phyloP scores from a whole-genome alignment of 139 green algal species.

The Coccomyxa sp. region DNA sequence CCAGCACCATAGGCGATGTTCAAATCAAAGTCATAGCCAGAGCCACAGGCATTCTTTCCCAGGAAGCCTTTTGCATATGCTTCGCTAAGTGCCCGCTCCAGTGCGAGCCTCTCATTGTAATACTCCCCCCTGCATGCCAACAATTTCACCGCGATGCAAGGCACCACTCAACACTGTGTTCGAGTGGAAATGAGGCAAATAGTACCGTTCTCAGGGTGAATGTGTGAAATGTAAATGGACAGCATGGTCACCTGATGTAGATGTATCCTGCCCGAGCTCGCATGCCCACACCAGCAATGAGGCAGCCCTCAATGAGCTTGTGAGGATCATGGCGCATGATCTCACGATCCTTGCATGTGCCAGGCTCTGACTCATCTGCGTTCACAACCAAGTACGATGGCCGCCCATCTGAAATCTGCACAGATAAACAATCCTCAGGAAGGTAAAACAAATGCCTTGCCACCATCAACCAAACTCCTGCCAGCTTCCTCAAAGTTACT shows the following conservation, averaged over 20 bases:
- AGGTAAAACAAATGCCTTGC: background rate
- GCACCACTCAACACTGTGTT: background rate
- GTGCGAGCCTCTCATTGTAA: constrained; percentile 82
- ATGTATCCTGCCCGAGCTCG: constrained; percentile 89
- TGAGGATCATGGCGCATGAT: constrained; percentile 97
- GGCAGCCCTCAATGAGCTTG: constrained; percentile 96
- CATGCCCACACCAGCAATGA: constrained; percentile 91
- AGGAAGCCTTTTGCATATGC: constrained; percentile 82
- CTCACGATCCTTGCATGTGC: constrained; percentile 96
- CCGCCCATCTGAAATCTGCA: constrained; percentile 76
- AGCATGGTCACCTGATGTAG: constrained; percentile 72
- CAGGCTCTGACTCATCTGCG: constrained; percentile 94
- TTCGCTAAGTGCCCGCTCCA: constrained; percentile 79
- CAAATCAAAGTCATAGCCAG: constrained; percentile 92
- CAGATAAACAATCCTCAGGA: background rate
- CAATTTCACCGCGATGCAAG: too few relatives aligned
- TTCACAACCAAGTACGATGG: constrained; percentile 97
- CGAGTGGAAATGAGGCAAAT: background rate
- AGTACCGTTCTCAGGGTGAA: background rate
- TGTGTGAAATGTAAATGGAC: background rate
- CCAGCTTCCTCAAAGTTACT: background rate
- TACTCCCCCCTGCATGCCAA: constrained; percentile 79
- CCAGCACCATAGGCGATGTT: constrained; percentile 91
- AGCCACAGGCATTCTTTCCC: constrained; percentile 94
- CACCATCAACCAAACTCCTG: background rate